Percentiles rank a stretch among this genome's conserved stretches.
Conservation (phyloP, 1,284 basidiomycete genomes). For the Cryptococcus sp. region DNA sequence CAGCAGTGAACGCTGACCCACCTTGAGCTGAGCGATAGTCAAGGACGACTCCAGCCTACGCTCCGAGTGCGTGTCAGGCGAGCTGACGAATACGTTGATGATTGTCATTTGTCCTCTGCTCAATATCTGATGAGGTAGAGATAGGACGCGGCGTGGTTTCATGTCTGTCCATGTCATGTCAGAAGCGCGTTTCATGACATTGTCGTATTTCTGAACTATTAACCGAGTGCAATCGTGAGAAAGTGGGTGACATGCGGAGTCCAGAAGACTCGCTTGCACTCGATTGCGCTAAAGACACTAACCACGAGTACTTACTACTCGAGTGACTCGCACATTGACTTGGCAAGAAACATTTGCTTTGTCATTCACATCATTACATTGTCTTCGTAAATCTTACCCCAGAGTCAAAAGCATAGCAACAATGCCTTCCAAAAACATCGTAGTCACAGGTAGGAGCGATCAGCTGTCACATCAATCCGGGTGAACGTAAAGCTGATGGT, state of each 20-base stretch:
- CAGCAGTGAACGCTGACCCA: conserved; percentile 35
- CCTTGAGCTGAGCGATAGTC: conserved; percentile 78
- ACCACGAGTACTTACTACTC: no score
- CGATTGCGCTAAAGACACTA: no score
- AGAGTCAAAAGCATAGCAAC: no score
- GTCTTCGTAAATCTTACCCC: no score
- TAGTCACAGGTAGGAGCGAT: conserved; percentile 11
- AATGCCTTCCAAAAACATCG: conserved; percentile 8
- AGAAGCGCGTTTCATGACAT: neutral
- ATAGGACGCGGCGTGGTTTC: neutral
- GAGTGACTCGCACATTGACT: no score
- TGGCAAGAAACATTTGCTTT: no score
- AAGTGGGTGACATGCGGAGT: no score
- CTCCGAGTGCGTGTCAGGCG: conserved; percentile 83
- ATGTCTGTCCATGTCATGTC: neutral
- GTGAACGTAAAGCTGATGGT: neutral
- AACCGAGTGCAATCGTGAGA: no score
- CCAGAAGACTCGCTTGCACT: no score
- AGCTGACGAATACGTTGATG: conserved; percentile 74
- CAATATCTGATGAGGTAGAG: neutral
- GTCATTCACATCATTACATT: no score
- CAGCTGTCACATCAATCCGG: neutral
- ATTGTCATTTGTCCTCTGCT: conserved; percentile 18
- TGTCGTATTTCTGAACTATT: no score
- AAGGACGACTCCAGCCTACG: conserved; percentile 72